Evolutionary conservation across 345 rosid genomes (phyloP).

Genomic region (Citrus mangshanensis): DNA sequence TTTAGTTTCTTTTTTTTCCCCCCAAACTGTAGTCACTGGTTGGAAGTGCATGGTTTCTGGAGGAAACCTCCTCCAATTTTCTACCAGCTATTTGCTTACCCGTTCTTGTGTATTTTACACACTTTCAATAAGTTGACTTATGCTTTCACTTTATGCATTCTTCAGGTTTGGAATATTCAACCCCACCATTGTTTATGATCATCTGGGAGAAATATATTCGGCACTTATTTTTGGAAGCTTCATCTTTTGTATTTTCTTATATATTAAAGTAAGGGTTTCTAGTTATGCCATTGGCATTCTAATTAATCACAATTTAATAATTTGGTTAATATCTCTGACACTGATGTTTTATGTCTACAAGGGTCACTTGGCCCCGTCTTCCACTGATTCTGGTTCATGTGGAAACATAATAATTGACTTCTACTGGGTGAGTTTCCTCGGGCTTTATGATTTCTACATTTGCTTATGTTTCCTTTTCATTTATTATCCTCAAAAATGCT

Average conservation of each 20-base stretch:
- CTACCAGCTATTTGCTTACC: neutral
- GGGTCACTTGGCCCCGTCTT: conserved; percentile 96
- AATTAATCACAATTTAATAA: conserved; percentile 7
- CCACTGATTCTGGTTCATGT: conserved; percentile 89
- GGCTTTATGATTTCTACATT: conserved; percentile 6
- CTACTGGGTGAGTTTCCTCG: conserved; percentile 76
- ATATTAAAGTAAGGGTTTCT: conserved; percentile 66
- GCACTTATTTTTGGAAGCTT: conserved; percentile 90
- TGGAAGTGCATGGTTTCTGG: neutral
- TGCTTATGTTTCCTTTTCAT: neutral
- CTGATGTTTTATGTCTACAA: conserved; percentile 30
- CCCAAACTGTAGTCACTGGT: neutral
- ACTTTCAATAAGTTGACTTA: conserved; percentile 2
- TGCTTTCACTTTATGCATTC: conserved; percentile 7
- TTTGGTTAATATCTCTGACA: conserved; percentile 22
- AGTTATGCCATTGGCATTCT: conserved; percentile 4
- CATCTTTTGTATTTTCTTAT: conserved; percentile 78
- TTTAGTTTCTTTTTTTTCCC: neutral
- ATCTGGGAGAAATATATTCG: conserved; percentile 92
- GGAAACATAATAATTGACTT: conserved; percentile 90
- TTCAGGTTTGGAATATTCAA: conserved; percentile 93
- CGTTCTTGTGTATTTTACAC: neutral
- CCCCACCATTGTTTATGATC: conserved; percentile 87
- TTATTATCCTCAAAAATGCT: neutral
- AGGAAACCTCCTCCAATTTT: neutral